phyloP scores from a whole-genome alignment of 2,329 filamentous ascomycete genomes.

The Pseudovirgaria hyperparasitica region DNA sequence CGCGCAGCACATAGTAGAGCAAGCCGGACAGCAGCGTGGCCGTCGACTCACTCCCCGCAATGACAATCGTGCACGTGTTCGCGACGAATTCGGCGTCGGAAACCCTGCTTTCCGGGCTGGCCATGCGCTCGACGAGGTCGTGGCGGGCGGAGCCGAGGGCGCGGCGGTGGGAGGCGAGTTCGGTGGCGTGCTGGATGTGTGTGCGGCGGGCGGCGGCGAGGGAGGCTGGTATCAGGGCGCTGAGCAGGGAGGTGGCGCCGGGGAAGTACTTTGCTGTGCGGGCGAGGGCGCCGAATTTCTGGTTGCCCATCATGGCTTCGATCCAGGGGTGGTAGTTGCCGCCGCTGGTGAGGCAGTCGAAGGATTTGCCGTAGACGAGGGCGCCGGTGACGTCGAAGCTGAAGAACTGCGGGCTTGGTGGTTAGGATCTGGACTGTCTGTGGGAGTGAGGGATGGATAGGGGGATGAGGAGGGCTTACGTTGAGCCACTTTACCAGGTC shows the following conservation, averaged over 20 bases:
- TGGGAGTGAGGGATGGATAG: too few relatives aligned
- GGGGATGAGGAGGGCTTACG: too few relatives aligned
- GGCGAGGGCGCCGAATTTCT: not conserved
- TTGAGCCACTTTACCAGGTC: slow-evolving; percentile 5
- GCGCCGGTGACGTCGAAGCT: slow-evolving; percentile 7
- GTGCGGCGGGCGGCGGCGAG: not conserved
- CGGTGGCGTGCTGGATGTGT: not conserved
- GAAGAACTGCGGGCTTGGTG: too few relatives aligned
- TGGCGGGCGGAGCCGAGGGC: not conserved
- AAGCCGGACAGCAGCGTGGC: slow-evolving; percentile 5
- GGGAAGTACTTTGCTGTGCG: slow-evolving; percentile 1
- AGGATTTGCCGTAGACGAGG: slow-evolving; percentile 10
- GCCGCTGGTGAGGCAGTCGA: slow-evolving; percentile 8
- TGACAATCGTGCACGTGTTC: slow-evolving; percentile 1
- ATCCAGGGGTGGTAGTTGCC: slow-evolving; percentile 6
- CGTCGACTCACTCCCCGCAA: slow-evolving; percentile 1
- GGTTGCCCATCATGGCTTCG: not conserved
- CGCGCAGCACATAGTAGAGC: slow-evolving; percentile 10
- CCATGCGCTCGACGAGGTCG: slow-evolving; percentile 1
- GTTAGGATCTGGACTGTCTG: too few relatives aligned
- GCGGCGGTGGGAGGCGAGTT: not conserved
- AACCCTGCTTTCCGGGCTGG: slow-evolving; percentile 1
- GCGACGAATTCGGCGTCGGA: slow-evolving; percentile 1
- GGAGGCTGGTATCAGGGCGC: not conserved
- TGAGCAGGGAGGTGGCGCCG: not conserved